Evolutionary conservation across 2,329 filamentous ascomycete species (phyloP).

Genomic region (Bisporella sp.): DNA sequence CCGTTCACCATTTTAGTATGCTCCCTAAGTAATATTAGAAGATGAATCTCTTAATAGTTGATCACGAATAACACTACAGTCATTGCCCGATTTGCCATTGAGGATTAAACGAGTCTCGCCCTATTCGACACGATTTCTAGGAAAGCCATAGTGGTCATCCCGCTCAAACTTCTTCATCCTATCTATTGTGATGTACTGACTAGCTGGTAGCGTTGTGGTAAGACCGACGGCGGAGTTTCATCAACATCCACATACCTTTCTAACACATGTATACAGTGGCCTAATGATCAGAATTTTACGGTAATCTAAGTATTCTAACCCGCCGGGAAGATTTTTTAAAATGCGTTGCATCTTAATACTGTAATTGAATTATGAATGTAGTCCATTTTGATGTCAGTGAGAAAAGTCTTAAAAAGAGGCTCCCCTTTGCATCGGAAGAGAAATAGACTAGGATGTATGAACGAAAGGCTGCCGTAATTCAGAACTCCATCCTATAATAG

Average conservation of each 20-base stretch:
- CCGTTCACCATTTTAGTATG: too few relatives aligned
- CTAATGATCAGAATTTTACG: neutral
- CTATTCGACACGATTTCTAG: conserved; percentile 21
- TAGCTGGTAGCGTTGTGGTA: conserved; percentile 11
- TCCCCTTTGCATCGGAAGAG: too few relatives aligned
- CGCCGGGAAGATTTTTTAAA: too few relatives aligned
- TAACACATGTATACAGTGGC: neutral
- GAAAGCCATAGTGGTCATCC: conserved; percentile 23
- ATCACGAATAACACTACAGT: conserved; percentile 28
- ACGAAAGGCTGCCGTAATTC: too few relatives aligned
- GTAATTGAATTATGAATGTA: too few relatives aligned
- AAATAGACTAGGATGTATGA: too few relatives aligned
- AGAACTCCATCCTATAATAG: too few relatives aligned
- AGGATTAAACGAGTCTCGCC: conserved; percentile 24
- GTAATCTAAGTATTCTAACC: neutral
- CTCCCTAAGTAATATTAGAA: too few relatives aligned
- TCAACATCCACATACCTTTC: conserved; percentile 5
- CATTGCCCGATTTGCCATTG: conserved; percentile 28
- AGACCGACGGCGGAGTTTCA: conserved; percentile 18
- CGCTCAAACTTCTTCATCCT: conserved; percentile 19
- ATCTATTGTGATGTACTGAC: too few relatives aligned
- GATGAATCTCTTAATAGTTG: conserved; percentile 20
- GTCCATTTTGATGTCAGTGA: too few relatives aligned
- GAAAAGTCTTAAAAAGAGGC: too few relatives aligned
- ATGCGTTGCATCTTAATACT: too few relatives aligned